These are phyloP conservation scores for Lachnellula willkommii DNA, from an alignment of 2,329 filamentous ascomycete species.

Conservation along the genomic window DNA sequence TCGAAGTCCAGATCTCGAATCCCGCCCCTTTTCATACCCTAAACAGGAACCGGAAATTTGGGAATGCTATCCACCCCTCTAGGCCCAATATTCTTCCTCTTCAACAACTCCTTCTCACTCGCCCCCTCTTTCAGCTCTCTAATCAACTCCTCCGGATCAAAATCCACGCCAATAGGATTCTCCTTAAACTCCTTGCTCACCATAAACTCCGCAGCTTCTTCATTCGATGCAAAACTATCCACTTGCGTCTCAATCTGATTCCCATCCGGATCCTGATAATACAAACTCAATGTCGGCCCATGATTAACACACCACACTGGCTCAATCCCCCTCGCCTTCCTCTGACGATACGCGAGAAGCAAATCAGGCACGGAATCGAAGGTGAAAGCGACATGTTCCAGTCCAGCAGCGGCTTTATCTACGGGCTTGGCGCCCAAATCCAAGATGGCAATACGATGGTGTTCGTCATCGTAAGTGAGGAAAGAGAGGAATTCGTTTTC, in stretches of 20 bases:
- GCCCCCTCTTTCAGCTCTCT: background rate
- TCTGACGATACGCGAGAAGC: slow-evolving; percentile 33
- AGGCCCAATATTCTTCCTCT: background rate
- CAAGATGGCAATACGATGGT: slow-evolving; percentile 43
- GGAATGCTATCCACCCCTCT: background rate
- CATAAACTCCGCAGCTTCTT: slow-evolving; percentile 40
- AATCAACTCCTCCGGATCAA: slow-evolving; percentile 39
- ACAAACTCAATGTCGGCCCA: slow-evolving; percentile 42
- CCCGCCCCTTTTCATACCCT: background rate
- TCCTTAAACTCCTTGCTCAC: slow-evolving; percentile 30
- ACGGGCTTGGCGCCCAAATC: slow-evolving; percentile 21
- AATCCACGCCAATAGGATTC: slow-evolving; percentile 41
- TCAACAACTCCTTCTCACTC: slow-evolving; percentile 3
- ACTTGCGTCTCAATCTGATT: slow-evolving; percentile 44
- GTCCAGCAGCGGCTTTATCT: slow-evolving; percentile 20
- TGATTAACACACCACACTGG: slow-evolving; percentile 44
- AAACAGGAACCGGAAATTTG: background rate
- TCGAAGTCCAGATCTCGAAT: too few species aligned
- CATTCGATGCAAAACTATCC: slow-evolving; percentile 36
- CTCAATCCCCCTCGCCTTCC: slow-evolving; percentile 33
- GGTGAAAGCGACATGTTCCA: slow-evolving; percentile 41
- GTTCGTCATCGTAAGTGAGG: slow-evolving; percentile 42
- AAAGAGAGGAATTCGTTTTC: slow-evolving; percentile 32
- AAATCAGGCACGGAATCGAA: slow-evolving; percentile 35
- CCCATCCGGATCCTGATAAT: slow-evolving; percentile 46